Evolutionary conservation across 2,329 filamentous ascomycete species (phyloP).

Genomic region (Botryotinia convoluta): DNA sequence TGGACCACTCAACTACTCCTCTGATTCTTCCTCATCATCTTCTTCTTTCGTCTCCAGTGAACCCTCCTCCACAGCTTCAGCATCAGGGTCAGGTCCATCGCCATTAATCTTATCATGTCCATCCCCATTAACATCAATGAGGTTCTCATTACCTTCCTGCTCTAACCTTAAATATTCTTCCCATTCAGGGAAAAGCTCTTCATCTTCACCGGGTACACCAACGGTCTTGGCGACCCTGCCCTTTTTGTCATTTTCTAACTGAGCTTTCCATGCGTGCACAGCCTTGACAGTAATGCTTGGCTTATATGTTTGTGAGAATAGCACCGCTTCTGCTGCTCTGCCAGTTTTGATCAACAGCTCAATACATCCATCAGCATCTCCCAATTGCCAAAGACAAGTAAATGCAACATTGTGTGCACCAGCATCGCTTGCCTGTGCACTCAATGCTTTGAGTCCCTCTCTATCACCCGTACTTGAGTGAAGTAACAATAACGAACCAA

Average conservation of each 20-base stretch:
- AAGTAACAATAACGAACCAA: constrained; percentile 83
- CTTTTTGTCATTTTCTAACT: constrained; percentile 81
- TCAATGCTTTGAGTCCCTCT: constrained; percentile 69
- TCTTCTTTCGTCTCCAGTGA: constrained; percentile 15
- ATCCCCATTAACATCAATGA: constrained; percentile 35
- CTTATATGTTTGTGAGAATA: constrained; percentile 95
- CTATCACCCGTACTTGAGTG: constrained; percentile 82
- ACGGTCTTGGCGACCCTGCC: constrained; percentile 79
- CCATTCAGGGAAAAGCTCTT: constrained; percentile 95
- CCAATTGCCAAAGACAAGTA: constrained; percentile 82
- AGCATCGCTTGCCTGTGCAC: constrained; percentile 69
- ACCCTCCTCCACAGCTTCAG: constrained; percentile 26
- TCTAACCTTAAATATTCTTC: constrained; percentile 84
- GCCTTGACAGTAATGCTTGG: constrained; percentile 69
- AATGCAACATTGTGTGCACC: constrained; percentile 93
- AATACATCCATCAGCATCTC: constrained; percentile 77
- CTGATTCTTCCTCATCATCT: background rate
- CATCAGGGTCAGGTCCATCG: constrained; percentile 29
- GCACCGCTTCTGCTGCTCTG: constrained; percentile 77
- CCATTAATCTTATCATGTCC: constrained; percentile 25
- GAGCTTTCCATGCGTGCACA: constrained; percentile 77
- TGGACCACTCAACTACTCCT: background rate
- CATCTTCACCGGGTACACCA: constrained; percentile 76
- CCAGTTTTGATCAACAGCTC: constrained; percentile 76
- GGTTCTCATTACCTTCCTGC: constrained; percentile 54